Base-by-base conservation (phyloP, 192 early-diverging fungal species). In the Coemansia sp. region DNA sequence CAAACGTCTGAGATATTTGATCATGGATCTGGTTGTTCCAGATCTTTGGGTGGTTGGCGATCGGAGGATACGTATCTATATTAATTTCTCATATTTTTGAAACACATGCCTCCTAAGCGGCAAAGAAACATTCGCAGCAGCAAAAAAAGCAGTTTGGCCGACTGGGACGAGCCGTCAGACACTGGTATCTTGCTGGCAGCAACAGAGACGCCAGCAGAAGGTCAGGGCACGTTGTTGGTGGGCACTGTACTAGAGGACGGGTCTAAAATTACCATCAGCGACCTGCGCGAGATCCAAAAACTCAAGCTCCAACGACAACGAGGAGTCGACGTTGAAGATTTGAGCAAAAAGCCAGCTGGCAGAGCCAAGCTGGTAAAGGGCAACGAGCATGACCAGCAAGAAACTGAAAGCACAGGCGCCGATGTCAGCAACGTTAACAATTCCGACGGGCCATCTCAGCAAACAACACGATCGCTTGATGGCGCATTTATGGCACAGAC, bases 401-500 rank as follows among this genome's bases (percentile, higher is more conserved):
- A 33, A 33, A 3, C 8, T 18, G 22, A 55, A 64, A 12, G 12
- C 22, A 38, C 23, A 30, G 34, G 39, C 4, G 7, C 49, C 13
- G 42, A 18, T 23, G 49, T 21, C 38, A 52, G 33, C 40, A 69
- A 63, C 47, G 19, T 4, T 4, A 12, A 48, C 23, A 48, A 4
- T 21, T 3, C 17, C 23, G 24, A 53, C 30, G 27, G 33, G 14
- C 5, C 34, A 23, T 34, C 13, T 7, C 17, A 34, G 12, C 30
- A 53, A 34, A 66, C 45, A 61, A 61, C 60, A 62, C 80, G 66
- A 51, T 87, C 57, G 61, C 71, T 71, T 44, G 80, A 51, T 9
- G 83, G 87, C 37, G 77, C 88, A 7, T 91, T 89, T 30, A 87
- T 87, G 0, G 86, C 76, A 13, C 87, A 89, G 53, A 89, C 86